Conservation (phyloP, 768 basidiomycete species). For the Phallus indusiatus region DNA sequence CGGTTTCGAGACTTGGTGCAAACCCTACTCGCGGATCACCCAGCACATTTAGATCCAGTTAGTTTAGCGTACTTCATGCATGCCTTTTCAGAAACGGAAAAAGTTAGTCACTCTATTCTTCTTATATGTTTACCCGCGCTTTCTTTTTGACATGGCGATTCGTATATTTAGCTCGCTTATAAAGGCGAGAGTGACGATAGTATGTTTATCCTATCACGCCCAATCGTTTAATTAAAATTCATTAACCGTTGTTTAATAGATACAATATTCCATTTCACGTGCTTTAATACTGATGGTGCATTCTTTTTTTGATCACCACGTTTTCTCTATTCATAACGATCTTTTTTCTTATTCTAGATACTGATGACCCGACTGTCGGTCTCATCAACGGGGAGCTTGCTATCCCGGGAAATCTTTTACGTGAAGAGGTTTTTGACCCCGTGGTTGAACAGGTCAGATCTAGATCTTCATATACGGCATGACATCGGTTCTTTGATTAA, state of each 20-base stretch:
- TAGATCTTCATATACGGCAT: neutral
- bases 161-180: slow-evolving; percentile 45
- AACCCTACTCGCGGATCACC: slow-evolving; percentile 72
- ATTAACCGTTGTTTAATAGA: slow-evolving; percentile 32
- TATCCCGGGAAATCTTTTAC: slow-evolving; percentile 71
- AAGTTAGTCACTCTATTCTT: neutral
- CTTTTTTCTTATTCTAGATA: slow-evolving; percentile 32
- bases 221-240: slow-evolving; percentile 4
- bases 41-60: slow-evolving; percentile 72
- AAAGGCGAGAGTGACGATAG: slow-evolving; percentile 67
- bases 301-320: neutral
- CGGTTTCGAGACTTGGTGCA: slow-evolving; percentile 76
- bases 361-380: slow-evolving; percentile 71
- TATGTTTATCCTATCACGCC: slow-evolving; percentile 23
- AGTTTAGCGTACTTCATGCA: slow-evolving; percentile 79
- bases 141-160: neutral
- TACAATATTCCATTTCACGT: slow-evolving; percentile 80
- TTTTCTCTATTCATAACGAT: neutral
- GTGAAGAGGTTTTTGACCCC: slow-evolving; percentile 82
- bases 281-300: slow-evolving; percentile 64
- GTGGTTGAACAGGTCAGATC: slow-evolving; percentile 62
- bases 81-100: slow-evolving; percentile 83
- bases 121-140: neutral
- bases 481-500: neutral
- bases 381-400: slow-evolving; percentile 75